phyloP scores from a whole-genome alignment of 805 yeast species.

The Wickerhamiella spandovensis region DNA sequence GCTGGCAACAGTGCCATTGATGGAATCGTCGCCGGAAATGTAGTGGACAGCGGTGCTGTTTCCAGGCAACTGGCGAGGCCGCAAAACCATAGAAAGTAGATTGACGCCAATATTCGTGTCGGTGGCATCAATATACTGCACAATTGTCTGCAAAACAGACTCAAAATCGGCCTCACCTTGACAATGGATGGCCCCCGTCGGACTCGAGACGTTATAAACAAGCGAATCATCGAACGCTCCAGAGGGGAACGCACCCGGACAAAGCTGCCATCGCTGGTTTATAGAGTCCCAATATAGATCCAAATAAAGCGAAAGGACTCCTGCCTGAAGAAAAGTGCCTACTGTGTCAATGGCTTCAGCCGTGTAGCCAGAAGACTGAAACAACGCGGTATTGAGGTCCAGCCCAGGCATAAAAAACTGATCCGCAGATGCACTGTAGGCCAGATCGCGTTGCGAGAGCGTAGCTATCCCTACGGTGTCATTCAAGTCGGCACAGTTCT shows the following conservation, averaged over 20 bases:
- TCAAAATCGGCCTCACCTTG: constrained; percentile 6
- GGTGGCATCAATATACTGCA: constrained; percentile 28
- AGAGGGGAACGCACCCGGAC: constrained; percentile 29
- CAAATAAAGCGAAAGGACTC: constrained; percentile 27
- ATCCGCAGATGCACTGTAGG: constrained; percentile 23
- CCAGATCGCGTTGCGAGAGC: constrained; percentile 25
- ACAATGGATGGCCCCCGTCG: not conserved
- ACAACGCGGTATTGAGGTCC: constrained; percentile 21
- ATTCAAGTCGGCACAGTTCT: constrained; percentile 16
- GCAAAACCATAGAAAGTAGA: constrained; percentile 30
- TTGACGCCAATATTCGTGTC: constrained; percentile 36
- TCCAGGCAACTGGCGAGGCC: constrained; percentile 6
- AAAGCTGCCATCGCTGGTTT: constrained; percentile 36
- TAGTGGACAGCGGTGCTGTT: too few relatives aligned
- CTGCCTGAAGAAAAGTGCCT: constrained; percentile 21
- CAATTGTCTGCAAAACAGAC: constrained; percentile 17
- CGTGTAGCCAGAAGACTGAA: constrained; percentile 23
- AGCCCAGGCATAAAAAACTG: constrained; percentile 25
- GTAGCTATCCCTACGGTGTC: constrained; percentile 13
- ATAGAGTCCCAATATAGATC: constrained; percentile 41
- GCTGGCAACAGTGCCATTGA: constrained; percentile 3
- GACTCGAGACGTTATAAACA: not conserved
- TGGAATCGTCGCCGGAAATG: constrained; percentile 1
- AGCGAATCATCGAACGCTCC: not conserved
- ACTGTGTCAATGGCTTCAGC: constrained; percentile 15